Evolutionary conservation across 805 yeast genomes (phyloP), one percentile per base, ranked within the genome.

Genomic region (Metschnikowia rubicola): DNA sequence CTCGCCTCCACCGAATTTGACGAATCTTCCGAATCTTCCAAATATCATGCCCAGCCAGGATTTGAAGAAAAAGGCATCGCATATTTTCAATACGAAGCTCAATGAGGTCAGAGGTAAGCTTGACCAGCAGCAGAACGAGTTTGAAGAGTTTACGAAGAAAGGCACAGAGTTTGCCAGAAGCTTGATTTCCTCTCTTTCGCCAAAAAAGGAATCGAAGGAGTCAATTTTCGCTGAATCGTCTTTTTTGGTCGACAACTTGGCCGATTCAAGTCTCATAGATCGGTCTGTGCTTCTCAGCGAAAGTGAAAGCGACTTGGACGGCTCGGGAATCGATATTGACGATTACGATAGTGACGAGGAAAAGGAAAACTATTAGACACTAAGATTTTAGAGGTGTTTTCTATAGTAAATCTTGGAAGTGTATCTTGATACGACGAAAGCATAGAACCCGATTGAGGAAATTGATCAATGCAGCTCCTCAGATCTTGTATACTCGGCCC

Each of bases 81-180:
- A 42, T 28, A 55, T 61, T 38, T 55, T 62, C 51, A 48, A 47
- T 45, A 44, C 43, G 28, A 50, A 39, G 41, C 47, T 49, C 41
- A 39, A 49, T 28, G 61, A 59, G 13, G 56, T 60, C 34, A 48
- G 50, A 32, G 53, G 39, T 8, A 51, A 52, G 30, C 39, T 59
- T 11, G 61, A 55, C 37, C 50, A 53, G 42, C 62, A 58, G 42
- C 58, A 56, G 33, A 39, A 46, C 11, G 64, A 61, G 35, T 39
- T 62, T 21, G 65, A 63, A 30, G 59, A 54, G 10, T 46, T 66
- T 30, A 51, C 67, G 9, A 48, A 54, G 13, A 63, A 58, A 41
- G 64, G 69, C 15, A 52, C 62, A 4, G 57, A 55, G 15, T 53
- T 65, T 28, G 65, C 67, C 41, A 60, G 53, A 26, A 62, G 53